Conservation (phyloP, 306 rosid genomes). For the Vigna mungo region DNA sequence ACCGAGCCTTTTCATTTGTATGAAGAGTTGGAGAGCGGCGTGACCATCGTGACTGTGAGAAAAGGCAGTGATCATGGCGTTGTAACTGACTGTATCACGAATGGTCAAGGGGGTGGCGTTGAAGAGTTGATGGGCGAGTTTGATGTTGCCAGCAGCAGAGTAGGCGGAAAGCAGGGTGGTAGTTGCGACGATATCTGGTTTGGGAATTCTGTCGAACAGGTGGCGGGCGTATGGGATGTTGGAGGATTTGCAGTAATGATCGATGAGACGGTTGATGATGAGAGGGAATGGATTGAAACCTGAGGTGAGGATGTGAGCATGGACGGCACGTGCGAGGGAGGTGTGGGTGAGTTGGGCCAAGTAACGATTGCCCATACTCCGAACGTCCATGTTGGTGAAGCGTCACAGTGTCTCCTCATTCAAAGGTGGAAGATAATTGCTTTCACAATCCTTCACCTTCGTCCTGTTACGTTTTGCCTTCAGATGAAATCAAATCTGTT, state of each 20-base stretch:
- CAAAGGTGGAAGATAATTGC: neutral
- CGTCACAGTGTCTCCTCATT: neutral
- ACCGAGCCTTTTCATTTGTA: conserved; percentile 44
- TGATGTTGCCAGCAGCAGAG: conserved; percentile 50
- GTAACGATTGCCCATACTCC: conserved; percentile 53
- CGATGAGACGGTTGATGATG: conserved; percentile 67
- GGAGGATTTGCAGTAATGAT: conserved; percentile 58
- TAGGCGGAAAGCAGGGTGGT: conserved; percentile 56
- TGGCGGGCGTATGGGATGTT: conserved; percentile 60
- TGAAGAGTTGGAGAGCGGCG: conserved; percentile 49
- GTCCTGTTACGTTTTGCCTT: too few species aligned
- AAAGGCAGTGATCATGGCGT: conserved; percentile 62
- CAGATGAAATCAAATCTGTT: too few species aligned
- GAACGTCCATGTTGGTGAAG: conserved; percentile 41
- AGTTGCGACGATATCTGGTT: conserved; percentile 52
- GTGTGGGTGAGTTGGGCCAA: conserved; percentile 49
- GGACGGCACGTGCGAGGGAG: conserved; percentile 56
- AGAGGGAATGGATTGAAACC: conserved; percentile 62
- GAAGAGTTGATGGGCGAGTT: conserved; percentile 51
- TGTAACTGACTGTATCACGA: conserved; percentile 56
- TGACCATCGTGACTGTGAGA: conserved; percentile 53
- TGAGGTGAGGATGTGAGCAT: conserved; percentile 60
- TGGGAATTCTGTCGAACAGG: conserved; percentile 56
- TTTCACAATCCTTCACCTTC: too few species aligned
- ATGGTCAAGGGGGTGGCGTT: conserved; percentile 39